These are phyloP conservation scores for Leccinum griseonigrum DNA, from an alignment of 1,284 basidiomycete species.

Conservation along the genomic window DNA sequence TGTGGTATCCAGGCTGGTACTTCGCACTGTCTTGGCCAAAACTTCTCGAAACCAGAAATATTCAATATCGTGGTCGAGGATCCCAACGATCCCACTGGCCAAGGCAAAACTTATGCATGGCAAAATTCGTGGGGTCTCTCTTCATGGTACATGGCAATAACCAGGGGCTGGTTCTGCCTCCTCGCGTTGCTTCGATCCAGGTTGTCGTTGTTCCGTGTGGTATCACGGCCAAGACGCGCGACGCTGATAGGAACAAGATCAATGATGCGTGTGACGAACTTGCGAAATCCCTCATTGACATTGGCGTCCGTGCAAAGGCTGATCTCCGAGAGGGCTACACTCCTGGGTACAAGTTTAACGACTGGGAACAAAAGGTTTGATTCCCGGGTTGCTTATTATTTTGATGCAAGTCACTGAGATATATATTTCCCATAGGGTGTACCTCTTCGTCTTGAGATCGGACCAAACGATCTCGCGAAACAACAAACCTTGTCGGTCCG, in stretches of 20 bases:
- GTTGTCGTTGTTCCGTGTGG: slow-evolving; percentile 93
- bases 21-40: slow-evolving; percentile 97
- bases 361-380: slow-evolving; percentile 94
- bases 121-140: slow-evolving; percentile 99
- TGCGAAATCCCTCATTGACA: slow-evolving; percentile 66
- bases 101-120: slow-evolving; percentile 83
- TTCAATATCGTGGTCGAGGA: slow-evolving; percentile 98
- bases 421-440: slow-evolving; percentile 66
- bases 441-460: slow-evolving; percentile 94
- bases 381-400: neutral
- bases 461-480: slow-evolving; percentile 90
- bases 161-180: slow-evolving; percentile 94
- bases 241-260: slow-evolving; percentile 70
- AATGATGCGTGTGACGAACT: slow-evolving; percentile 78
- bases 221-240: slow-evolving; percentile 79
- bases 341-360: slow-evolving; percentile 98
- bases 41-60: slow-evolving; percentile 96
- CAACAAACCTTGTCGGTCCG: slow-evolving; percentile 83
- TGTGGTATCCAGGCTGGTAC: slow-evolving; percentile 98
- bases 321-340: slow-evolving; percentile 97
- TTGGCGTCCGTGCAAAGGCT: slow-evolving; percentile 82
- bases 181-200: slow-evolving; percentile 91
- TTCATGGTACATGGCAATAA: slow-evolving; percentile 99
- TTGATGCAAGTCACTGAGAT: neutral
- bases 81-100: slow-evolving; percentile 70